A percentile compares a stretch with the other conserved stretches of the same genome.
Conservation (phyloP, 176 grass and related monocot genomes). For the Echinochloa phyllopogon region DNA sequence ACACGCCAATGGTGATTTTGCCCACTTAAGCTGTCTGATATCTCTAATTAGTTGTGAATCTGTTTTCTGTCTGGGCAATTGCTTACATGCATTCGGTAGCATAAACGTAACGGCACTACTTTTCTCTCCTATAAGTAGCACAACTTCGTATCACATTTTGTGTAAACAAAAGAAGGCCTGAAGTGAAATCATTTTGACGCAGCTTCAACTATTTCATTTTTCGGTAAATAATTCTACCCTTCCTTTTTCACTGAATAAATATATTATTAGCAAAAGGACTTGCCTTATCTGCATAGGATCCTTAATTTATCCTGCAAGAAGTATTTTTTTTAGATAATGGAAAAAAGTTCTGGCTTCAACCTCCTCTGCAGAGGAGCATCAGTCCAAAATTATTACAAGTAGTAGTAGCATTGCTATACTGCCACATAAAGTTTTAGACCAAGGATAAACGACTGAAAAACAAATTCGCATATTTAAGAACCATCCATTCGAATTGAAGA, state of each 20-base stretch:
- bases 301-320: background rate
- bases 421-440: no score
- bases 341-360: no score
- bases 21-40: constrained; percentile 28
- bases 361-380: no score
- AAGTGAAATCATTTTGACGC: background rate
- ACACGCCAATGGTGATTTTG: background rate
- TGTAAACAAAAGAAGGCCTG: background rate
- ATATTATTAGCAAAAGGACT: background rate
- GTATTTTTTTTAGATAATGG: background rate
- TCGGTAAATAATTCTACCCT: constrained; percentile 15
- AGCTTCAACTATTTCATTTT: background rate
- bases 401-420: no score
- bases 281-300: background rate
- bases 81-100: background rate
- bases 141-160: background rate
- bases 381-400: no score
- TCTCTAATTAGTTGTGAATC: constrained; percentile 32
- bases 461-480: no score
- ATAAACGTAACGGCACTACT: background rate
- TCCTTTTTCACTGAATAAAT: background rate
- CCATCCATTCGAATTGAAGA: no score
- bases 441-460: no score
- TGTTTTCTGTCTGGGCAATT: background rate
- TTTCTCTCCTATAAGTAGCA: constrained; percentile 42